Base-by-base conservation (phyloP, 2,329 filamentous ascomycete species). In the Sclerotinia glacialis region DNA sequence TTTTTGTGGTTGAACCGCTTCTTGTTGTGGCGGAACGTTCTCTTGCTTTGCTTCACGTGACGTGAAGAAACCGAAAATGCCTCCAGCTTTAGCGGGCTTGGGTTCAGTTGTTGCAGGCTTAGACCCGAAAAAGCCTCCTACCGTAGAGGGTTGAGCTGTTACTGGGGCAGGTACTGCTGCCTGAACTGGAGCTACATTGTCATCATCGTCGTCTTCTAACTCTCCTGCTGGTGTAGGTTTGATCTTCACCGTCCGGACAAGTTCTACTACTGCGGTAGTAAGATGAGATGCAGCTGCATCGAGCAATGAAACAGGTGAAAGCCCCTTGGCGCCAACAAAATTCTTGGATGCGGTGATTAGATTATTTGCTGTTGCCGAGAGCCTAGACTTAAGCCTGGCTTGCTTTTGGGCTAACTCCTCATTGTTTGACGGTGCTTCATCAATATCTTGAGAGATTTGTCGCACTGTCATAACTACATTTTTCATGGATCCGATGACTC, bases 331-430 rank as follows among this genome's bases (percentile, higher is more conserved):
- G 14, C 86, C 85, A 44, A 91, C 89, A 77, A 95, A 97, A 75
- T 97, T 97, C 80, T 96, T 97, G 44, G 92, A 90, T 1, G 94
- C 92, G 2, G 94, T 98, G 74, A 98, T 97, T 67, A 99, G 83
- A 75, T 94, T 95, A 81, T 98, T 98, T 59, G 95, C 93, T 1
- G 94, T 96, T 2, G 90, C 89, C n/a, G 93, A 96, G 3, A 98
- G 90, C 67, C 89, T 89, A 60, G 86, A 85, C 78, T 92, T 96
- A 68, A 96, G 83, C 77, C 89, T 92, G 37, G 83, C 80, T 70
- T 87, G 86, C 69, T 89, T 81, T 70, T 86, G 84, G 47, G 80
- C 77, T 37, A 82, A 69, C 21, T 85, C 81, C 37, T 76, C 77
- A 69, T 86, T 84, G 46, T 79, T 83, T 1, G 82, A 78, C 12